phyloP scores from a whole-genome alignment of 2,329 filamentous ascomycete species.

The Fusarium sp. region DNA sequence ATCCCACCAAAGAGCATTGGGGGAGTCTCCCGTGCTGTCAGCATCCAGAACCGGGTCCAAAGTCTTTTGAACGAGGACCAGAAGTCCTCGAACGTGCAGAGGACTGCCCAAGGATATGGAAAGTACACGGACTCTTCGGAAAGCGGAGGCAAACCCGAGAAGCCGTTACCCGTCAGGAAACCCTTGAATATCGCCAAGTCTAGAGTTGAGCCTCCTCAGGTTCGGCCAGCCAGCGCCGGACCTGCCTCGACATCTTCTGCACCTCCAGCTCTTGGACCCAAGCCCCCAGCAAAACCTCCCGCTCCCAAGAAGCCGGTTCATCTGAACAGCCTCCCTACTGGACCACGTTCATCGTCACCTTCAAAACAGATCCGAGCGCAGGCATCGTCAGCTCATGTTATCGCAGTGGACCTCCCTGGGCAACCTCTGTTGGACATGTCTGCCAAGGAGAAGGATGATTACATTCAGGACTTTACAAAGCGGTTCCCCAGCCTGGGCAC shows the following conservation, averaged over 20 bases:
- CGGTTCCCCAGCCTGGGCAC: constrained; percentile 84
- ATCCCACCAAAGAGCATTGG: constrained; percentile 63
- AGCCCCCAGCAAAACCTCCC: constrained; percentile 53
- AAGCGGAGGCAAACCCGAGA: constrained; percentile 49
- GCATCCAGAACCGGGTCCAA: constrained; percentile 91
- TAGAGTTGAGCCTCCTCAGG: constrained; percentile 42
- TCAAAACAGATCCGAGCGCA: constrained; percentile 49
- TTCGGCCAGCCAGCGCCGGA: constrained; percentile 23
- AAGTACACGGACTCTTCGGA: constrained; percentile 72
- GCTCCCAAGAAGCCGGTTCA: constrained; percentile 69
- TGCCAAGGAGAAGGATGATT: constrained; percentile 68
- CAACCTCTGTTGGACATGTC: constrained; percentile 64
- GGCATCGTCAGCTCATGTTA: constrained; percentile 49
- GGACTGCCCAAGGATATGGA: constrained; percentile 88
- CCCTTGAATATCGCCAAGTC: constrained; percentile 52
- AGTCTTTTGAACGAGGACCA: constrained; percentile 81
- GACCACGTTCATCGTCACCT: constrained; percentile 54
- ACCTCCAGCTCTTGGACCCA: constrained; percentile 40
- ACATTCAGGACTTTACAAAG: constrained; percentile 76
- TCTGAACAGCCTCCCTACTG: constrained; percentile 63
- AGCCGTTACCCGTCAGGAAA: constrained; percentile 59
- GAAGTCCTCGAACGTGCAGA: constrained; percentile 63
- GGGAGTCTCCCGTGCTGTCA: constrained; percentile 72
- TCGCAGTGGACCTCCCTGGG: constrained; percentile 57
- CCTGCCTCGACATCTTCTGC: constrained; percentile 34